These are phyloP conservation scores for Colletotrichum lupini DNA, from an alignment of 2,329 filamentous ascomycete species.

Conservation along the genomic window DNA sequence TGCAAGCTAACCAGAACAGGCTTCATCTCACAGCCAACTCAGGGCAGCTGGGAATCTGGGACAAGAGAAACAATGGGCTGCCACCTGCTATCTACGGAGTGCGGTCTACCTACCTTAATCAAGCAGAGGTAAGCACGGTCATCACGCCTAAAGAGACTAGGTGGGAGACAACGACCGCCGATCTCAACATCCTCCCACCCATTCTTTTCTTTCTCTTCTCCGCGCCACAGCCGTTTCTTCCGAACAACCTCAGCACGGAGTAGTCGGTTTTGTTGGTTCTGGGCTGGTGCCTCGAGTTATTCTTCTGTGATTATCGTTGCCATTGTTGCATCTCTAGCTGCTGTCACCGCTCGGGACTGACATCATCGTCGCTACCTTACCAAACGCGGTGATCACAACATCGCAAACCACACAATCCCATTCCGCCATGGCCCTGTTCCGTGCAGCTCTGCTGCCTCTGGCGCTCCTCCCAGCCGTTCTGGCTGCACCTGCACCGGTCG, in stretches of 20 bases:
- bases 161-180: background rate
- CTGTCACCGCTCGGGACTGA: background rate
- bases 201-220: background rate
- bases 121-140: background rate
- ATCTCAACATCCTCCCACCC: background rate
- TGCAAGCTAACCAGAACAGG: constrained; percentile 15
- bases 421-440: constrained; percentile 19
- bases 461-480: constrained; percentile 32
- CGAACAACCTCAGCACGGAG: background rate
- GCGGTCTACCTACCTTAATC: background rate
- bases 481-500: constrained; percentile 36
- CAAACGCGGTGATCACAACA: background rate
- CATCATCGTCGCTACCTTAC: background rate
- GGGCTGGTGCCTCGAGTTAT: background rate
- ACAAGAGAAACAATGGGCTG: background rate
- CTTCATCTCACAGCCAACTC: constrained; percentile 1
- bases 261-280: background rate
- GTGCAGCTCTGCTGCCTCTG: constrained; percentile 18
- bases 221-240: background rate
- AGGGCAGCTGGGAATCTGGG: background rate
- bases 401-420: background rate
- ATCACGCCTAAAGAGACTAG: constrained; percentile 4
- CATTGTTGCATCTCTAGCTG: background rate
- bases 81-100: too few species aligned
- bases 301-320: background rate